Conservation (phyloP, 805 yeast genomes). For the Metschnikowia cerradonensis region DNA sequence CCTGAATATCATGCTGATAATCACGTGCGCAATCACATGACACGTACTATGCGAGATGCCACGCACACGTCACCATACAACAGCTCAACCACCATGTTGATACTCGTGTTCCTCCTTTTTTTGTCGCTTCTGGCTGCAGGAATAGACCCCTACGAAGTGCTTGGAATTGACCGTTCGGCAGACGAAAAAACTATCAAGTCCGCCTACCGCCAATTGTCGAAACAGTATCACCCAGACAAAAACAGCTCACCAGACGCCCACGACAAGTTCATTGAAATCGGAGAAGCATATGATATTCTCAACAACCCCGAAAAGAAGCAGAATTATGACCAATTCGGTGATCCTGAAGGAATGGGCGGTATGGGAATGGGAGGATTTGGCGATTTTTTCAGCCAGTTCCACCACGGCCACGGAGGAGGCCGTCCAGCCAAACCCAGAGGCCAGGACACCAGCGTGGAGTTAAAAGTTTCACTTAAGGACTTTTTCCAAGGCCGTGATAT, state of each 20-base stretch:
- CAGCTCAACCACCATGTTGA: not conserved
- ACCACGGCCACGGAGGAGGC: slow-evolving; percentile 29
- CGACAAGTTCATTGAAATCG: slow-evolving; percentile 81
- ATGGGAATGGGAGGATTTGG: slow-evolving; percentile 24
- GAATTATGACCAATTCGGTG: slow-evolving; percentile 74
- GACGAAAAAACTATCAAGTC: slow-evolving; percentile 76
- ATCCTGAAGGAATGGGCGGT: slow-evolving; percentile 44
- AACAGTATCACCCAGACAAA: slow-evolving; percentile 93
- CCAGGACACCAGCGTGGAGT: slow-evolving; percentile 51
- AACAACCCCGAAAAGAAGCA: slow-evolving; percentile 64
- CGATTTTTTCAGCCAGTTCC: slow-evolving; percentile 59
- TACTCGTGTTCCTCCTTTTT: slow-evolving; percentile 3
- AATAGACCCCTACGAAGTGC: slow-evolving; percentile 52
- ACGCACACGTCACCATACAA: not conserved
- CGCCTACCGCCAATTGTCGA: slow-evolving; percentile 77
- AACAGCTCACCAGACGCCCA: slow-evolving; percentile 82
- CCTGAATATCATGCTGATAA: too few species aligned
- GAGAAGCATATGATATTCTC: slow-evolving; percentile 88
- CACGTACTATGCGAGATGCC: not conserved
- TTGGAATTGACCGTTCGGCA: slow-evolving; percentile 69
- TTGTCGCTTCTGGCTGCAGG: slow-evolving; percentile 15
- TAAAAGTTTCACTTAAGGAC: slow-evolving; percentile 58
- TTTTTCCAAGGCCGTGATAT: slow-evolving; percentile 65
- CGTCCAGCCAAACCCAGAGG: slow-evolving; percentile 50
- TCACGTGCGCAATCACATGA: not conserved